Evolutionary conservation across 352 stramenopile species (phyloP), one percentile per base, ranked within the genome.

Genomic region (Globisporangium carolinianum): DNA sequence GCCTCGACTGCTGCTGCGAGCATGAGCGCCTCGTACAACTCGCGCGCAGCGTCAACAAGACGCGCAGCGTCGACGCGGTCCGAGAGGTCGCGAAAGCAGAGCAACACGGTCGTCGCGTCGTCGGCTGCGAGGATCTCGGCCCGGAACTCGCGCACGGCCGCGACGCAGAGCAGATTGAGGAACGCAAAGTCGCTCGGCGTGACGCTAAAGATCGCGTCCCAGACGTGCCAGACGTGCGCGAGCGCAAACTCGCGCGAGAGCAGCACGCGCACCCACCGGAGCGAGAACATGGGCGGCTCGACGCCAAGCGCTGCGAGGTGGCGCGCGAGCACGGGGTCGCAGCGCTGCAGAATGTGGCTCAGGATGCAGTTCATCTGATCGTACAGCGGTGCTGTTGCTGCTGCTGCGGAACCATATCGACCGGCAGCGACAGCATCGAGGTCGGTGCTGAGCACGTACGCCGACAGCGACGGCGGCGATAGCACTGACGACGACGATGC

Each of bases 331-430:
- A 70, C 75, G 11, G 79, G 79, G 51, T 91, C 82, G 24, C 72
- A 87, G 2, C 76, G 77, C 17, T 71, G 61, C 41, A 91, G 62
- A 43, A 89, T 73, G 41, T 86, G 76, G 60, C 79, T 58, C 52
- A 89, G 79, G 52, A 91, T 89, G 53, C 71, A 69, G 53, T 87
- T 87, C 75, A 89, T 83, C 46, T 91, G 82, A 18, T 82, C 73
- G 57, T 87, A 82, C 15, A 91, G 63, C 6, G 80, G 76, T 0
- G 76, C n/a, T 49, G 45, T 24, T 9, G n/a, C 4, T 24, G 45
- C 14, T 1, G 53, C 37, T 5, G 71, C 55, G 3, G 72, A 63
- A 32, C 24, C 24, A 32, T 32, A 32, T 32, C 24, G 24, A 32
- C 24, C 3, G 24, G 24, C 24, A 32, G 24, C 24, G 24, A 32